Evolutionary conservation across 139 green algal genomes (phyloP).

Genomic region (Coelastrella sp.): DNA sequence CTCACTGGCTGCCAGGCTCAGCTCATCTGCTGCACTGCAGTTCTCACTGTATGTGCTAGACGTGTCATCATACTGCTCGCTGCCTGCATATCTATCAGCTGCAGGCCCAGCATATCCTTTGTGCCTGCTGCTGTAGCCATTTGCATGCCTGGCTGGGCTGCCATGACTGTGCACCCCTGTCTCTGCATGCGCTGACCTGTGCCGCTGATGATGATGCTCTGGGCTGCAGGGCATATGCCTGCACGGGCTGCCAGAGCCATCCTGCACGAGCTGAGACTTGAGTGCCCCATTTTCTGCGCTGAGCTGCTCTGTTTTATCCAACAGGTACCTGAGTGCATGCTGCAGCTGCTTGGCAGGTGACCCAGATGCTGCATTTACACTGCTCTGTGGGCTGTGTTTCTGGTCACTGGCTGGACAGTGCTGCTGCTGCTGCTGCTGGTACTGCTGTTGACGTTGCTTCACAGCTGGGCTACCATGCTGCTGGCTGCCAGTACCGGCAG

Average conservation of each 20-base stretch:
- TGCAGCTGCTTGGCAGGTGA: constrained; percentile 3
- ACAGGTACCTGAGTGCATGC: constrained; percentile 19
- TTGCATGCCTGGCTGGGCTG: neutral
- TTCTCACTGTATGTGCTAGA: neutral
- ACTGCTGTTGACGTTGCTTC: no score
- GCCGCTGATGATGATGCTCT: no score
- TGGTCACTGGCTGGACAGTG: neutral
- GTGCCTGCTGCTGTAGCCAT: neutral
- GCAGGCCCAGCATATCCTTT: no score
- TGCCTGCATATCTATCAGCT: no score
- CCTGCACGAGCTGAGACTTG: neutral
- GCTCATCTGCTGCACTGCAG: neutral
- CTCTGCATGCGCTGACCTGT: no score
- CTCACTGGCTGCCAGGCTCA: neutral
- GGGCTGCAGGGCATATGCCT: no score
- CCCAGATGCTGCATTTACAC: neutral
- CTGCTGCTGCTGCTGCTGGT: neutral
- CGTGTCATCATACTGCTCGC: neutral
- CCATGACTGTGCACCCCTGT: no score
- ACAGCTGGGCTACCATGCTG: no score
- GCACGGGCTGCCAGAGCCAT: no score
- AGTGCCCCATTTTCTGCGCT: constrained; percentile 8
- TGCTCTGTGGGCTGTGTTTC: neutral
- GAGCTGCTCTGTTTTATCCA: constrained; percentile 9
- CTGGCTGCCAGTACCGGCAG: no score